Evolutionary conservation across 1,284 basidiomycete species (phyloP).

Genomic region (Fomitopsis palustris): DNA sequence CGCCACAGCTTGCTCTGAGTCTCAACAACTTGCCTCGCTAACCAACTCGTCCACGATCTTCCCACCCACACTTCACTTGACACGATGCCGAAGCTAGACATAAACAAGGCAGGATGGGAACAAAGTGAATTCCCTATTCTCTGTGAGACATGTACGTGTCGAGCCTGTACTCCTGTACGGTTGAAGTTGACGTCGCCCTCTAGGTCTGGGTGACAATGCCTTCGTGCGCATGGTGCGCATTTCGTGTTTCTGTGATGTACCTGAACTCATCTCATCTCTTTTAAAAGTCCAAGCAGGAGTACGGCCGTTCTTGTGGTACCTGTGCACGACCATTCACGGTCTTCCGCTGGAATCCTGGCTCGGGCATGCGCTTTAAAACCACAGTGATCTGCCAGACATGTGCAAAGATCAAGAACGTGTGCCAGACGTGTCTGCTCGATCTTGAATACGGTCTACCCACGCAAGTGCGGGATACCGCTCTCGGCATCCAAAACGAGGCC

Average conservation of each 20-base stretch:
- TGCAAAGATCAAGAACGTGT: constrained; percentile 98
- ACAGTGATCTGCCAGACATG: constrained; percentile 99
- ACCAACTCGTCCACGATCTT: neutral
- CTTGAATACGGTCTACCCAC: constrained; percentile 95
- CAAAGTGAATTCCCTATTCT: constrained; percentile 88
- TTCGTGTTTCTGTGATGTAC: neutral
- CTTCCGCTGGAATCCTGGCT: constrained; percentile 97
- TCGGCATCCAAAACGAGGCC: constrained; percentile 84
- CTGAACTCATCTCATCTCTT: neutral
- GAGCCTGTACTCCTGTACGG: neutral
- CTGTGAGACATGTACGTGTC: constrained; percentile 81
- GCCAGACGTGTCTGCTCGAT: constrained; percentile 97
- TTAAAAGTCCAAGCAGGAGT: constrained; percentile 91
- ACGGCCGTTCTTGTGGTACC: constrained; percentile 92
- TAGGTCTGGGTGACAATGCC: constrained; percentile 84
- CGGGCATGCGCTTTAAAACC: constrained; percentile 92
- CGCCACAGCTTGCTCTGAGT: neutral
- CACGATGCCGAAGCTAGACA: constrained; percentile 65
- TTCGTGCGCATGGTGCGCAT: constrained; percentile 83
- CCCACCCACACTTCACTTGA: neutral
- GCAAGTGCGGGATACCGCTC: constrained; percentile 94
- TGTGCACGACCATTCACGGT: constrained; percentile 96
- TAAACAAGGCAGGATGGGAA: constrained; percentile 91
- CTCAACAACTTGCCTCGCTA: neutral
- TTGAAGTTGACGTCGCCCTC: constrained; percentile 7